Evolutionary conservation across 495 filamentous ascomycete genomes (phyloP), one percentile per base, ranked within the genome.

Genomic region (Trichoderma reesei): DNA sequence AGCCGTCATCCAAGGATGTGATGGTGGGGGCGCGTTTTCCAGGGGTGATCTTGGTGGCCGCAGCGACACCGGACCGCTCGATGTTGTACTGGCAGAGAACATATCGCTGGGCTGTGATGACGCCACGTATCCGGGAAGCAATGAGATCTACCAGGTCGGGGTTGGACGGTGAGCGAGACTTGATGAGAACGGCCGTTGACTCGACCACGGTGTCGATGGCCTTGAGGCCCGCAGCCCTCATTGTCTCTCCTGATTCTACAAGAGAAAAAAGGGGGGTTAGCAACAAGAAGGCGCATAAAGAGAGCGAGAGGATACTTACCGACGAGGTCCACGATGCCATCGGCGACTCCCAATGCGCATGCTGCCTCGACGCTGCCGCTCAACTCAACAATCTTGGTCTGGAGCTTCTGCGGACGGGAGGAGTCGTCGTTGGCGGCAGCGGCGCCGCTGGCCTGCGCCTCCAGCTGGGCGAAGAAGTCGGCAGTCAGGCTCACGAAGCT

Each of bases 21-120:
- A 98, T 83, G 6, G 91, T 96, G 3, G 95, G 92, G 13, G 94
- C 94, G 64, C 95, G 88, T 78, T 96, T 96, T 64, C 94, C 94
- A 1, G 95, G 94, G 0, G 94, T 97, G 74, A 97, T 89, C 67
- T 81, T 82, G 41, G 80, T 85, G n/a, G 87, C 92, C 11, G 73
- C 78, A 1, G 81, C 68, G 39, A 98, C 83, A 64, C 84, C 79
- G 38, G 72, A 61, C 31, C 92, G 87, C 60, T 85, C 80, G 51
- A 98, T 85, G 76, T 98, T 98, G 82, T 97, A 98, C 73, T 94
- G 92, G 78, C 95, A 98, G 59, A 97, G 83, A 38, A 98, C 89
- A 77, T 89, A 97, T 75, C 86, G 87, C 77, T 98, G 89, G 20
- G 94, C 94, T n/a, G 89, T 91, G 71, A 98, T 98, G 60, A 98